Percentiles rank a stretch among this genome's conserved stretches.
These are phyloP conservation scores for Agaricus sinodeliciosus DNA, from an alignment of 768 basidiomycete genomes.

Conservation along the genomic window DNA sequence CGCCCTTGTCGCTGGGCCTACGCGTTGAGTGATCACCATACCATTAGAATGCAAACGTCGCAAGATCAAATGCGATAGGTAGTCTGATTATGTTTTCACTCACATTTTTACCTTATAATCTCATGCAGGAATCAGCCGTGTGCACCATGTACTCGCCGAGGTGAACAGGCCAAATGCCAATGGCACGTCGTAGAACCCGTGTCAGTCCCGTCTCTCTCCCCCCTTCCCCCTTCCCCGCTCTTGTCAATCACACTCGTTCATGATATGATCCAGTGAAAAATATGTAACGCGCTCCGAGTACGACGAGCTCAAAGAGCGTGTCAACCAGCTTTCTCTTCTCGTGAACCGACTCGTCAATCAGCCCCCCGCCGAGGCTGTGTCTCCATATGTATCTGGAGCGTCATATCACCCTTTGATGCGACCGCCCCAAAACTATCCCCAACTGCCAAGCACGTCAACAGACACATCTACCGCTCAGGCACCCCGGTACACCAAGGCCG, in stretches of 20 bases:
- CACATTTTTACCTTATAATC: conserved; percentile 12
- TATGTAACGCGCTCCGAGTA: conserved; percentile 74
- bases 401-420: conserved; percentile 29
- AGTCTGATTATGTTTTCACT: conserved; percentile 19
- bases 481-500: conserved; percentile 20
- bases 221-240: conserved; percentile 17
- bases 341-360: conserved; percentile 40
- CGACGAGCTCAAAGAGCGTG: conserved; percentile 63
- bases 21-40: too few species aligned
- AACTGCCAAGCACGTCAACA: conserved; percentile 12
- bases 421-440: conserved; percentile 24
- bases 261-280: conserved; percentile 52
- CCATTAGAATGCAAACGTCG: conserved; percentile 75
- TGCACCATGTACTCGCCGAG: conserved; percentile 71
- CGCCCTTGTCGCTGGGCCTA: not conserved
- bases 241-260: conserved; percentile 5
- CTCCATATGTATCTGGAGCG: conserved; percentile 16
- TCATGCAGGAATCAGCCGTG: conserved; percentile 66
- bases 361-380: conserved; percentile 24
- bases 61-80: conserved; percentile 89
- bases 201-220: conserved; percentile 38
- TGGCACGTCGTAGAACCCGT: conserved; percentile 81
- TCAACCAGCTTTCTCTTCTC: conserved; percentile 53
- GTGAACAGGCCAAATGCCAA: conserved; percentile 74
- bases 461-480: conserved; percentile 17